Base-by-base conservation (phyloP, 2,329 filamentous ascomycete genomes). In the Xylariaceae sp. region DNA sequence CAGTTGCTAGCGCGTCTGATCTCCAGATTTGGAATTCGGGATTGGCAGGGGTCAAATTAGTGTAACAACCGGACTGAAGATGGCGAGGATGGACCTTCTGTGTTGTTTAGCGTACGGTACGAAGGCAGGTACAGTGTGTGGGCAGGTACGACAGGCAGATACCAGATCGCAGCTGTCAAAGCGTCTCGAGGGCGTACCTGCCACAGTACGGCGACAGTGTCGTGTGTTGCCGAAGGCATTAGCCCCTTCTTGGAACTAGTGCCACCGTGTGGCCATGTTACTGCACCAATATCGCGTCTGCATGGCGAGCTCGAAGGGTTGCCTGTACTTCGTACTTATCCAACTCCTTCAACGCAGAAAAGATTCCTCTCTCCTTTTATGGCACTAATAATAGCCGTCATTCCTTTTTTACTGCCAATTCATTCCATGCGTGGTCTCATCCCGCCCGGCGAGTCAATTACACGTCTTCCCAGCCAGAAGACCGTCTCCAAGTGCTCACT, bases 401-500 rank as follows among this genome's bases (percentile, higher is more conserved):
- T 57, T 51, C 23, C 7, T 57, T 51, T 51, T 59, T 45, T 54
- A 53, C 55, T 51, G 48, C 17, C 34, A 30, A 17, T 48, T 54
- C 23, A 23, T 54, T 34, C 17, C 45, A 49, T 50, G 51, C 47
- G 58, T 35, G 4, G 2, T 34, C 41, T 17, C 18, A 39, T 44
- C 23, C 44, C 53, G 49, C 57, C 52, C 30, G 45, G 51, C 48
- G 18, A 35, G 41, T 48, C 37, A 49, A 53, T 41, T 55, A 55
- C 47, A 58, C 52, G 50, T 55, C 41, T 39, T 57, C 56, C 47
- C 15, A 50, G 51, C 57, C 55, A 58, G 23, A 52, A 41, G 11
- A 17, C 56, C 44, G 51, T 47, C 50, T 57, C 54, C 53, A 58
- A 59, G 47, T 49, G 15, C 23, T 11, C 34, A 65, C 64, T 57